A percentile compares a stretch with the other conserved stretches of the same genome.
Evolutionary conservation across 2,329 filamentous ascomycete genomes (phyloP).

Genomic region (Pseudogymnoascus sp.): DNA sequence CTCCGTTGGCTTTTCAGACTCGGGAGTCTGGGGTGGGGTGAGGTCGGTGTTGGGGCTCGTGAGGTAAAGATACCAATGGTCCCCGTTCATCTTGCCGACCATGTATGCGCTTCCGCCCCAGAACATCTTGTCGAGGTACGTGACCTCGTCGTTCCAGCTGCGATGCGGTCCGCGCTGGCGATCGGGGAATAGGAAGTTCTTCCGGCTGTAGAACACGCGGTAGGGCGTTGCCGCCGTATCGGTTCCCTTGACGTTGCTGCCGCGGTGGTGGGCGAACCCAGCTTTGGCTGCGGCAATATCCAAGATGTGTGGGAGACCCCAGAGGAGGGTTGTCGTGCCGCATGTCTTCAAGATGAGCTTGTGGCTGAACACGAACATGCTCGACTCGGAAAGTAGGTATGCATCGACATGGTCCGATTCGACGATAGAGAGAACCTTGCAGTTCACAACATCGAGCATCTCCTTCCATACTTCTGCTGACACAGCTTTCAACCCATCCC

Average conservation of each 20-base stretch:
- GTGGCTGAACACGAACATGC: constrained; percentile 99
- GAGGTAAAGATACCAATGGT: constrained; percentile 98
- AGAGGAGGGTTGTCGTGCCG: constrained; percentile 87
- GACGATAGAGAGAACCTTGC: constrained; percentile 92
- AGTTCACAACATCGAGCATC: constrained; percentile 97
- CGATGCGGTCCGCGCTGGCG: constrained; percentile 89
- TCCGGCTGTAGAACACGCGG: constrained; percentile 96
- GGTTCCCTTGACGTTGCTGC: constrained; percentile 52
- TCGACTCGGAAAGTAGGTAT: constrained; percentile 94
- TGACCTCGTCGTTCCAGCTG: constrained; percentile 96
- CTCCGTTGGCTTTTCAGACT: constrained; percentile 35
- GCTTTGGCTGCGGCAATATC: constrained; percentile 83
- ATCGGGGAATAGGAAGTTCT: constrained; percentile 95
- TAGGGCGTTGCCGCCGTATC: constrained; percentile 77
- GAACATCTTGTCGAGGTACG: constrained; percentile 85
- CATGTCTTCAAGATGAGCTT: constrained; percentile 99
- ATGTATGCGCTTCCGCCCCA: constrained; percentile 92
- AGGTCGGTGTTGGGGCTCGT: constrained; percentile 74
- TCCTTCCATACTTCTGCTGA: constrained; percentile 80
- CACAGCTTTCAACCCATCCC: constrained; percentile 71
- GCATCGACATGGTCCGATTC: constrained; percentile 91
- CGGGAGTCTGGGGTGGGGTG: constrained; percentile 75
- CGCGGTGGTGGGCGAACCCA: constrained; percentile 74
- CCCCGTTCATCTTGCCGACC: constrained; percentile 99
- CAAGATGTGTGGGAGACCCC: constrained; percentile 80